phyloP scores from a whole-genome alignment of 2,329 filamentous ascomycete species.

The Cladophialophora carrionii region DNA sequence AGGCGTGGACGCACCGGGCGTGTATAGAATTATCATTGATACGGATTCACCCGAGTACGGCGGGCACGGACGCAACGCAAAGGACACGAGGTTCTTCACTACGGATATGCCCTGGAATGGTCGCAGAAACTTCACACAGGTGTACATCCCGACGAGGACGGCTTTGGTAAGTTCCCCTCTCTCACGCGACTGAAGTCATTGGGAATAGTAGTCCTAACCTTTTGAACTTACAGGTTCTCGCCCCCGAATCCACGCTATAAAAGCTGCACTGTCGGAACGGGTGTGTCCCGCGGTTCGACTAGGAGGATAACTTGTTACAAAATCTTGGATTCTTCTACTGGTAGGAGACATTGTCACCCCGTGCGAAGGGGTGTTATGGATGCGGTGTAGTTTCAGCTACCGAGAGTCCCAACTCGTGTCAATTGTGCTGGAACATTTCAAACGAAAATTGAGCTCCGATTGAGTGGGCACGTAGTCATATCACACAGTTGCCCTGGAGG shows the following conservation, averaged over 20 bases:
- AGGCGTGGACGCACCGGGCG: constrained; percentile 80
- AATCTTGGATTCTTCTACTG: not conserved
- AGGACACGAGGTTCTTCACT: constrained; percentile 87
- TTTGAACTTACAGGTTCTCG: constrained; percentile 54
- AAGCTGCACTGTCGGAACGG: not conserved
- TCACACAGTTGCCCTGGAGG: not conserved
- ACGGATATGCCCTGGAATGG: constrained; percentile 89
- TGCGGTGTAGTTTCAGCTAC: not conserved
- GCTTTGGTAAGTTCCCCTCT: constrained; percentile 65
- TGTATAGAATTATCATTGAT: constrained; percentile 83
- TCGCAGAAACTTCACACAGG: constrained; percentile 85
- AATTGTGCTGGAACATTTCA: not conserved
- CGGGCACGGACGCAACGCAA: constrained; percentile 75
- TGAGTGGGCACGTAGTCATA: not conserved
- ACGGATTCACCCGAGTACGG: constrained; percentile 77
- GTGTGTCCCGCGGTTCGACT: not conserved
- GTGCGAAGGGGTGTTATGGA: not conserved
- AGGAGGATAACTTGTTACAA: not conserved
- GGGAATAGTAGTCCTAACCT: constrained; percentile 30
- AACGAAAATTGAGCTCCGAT: not conserved
- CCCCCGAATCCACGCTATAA: constrained; percentile 52
- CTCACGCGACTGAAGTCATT: not conserved
- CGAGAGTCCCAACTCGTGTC: not conserved
- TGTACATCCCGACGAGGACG: constrained; percentile 83
- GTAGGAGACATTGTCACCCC: not conserved